A percentile compares a stretch with the other conserved stretches of the same genome.
phyloP scores from a whole-genome alignment of 768 basidiomycete genomes.

The Gymnopilus junonius region DNA sequence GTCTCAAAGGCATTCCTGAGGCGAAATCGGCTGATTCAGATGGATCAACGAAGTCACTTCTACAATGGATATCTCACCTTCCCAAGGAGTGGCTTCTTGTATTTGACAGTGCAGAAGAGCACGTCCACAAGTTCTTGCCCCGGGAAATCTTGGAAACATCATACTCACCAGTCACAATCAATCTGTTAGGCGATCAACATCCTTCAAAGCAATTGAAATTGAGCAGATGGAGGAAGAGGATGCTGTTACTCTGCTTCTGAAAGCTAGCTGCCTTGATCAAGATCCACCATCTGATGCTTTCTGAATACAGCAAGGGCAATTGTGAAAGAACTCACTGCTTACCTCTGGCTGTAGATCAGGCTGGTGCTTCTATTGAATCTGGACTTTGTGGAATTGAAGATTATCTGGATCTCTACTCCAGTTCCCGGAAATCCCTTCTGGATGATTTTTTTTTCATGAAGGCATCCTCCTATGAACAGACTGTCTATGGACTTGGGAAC shows the following conservation, averaged over 20 bases:
- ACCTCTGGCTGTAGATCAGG: conserved; percentile 23
- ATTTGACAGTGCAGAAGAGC: conserved; percentile 14
- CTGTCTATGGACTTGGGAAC: conserved; percentile 24
- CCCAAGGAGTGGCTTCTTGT: conserved; percentile 22
- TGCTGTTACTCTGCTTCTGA: conserved; percentile 18
- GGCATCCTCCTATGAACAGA: background rate
- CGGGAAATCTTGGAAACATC: conserved; percentile 21
- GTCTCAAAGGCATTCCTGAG: conserved; percentile 1
- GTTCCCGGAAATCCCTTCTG: conserved; percentile 12
- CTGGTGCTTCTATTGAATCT: conserved; percentile 20
- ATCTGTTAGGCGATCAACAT: conserved; percentile 5
- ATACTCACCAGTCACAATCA: conserved; percentile 22
- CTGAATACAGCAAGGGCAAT: conserved; percentile 2
- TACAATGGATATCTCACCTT: conserved; percentile 17
- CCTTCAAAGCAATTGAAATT: conserved; percentile 9
- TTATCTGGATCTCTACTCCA: conserved; percentile 16
- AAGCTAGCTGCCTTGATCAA: conserved; percentile 1
- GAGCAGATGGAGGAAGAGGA: conserved; percentile 21
- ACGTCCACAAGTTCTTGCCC: conserved; percentile 11
- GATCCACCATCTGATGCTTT: background rate
- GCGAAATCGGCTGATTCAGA: background rate
- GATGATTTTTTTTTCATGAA: background rate
- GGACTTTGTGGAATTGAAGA: conserved; percentile 12
- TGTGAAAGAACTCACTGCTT: conserved; percentile 8
- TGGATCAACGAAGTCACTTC: background rate